Base-by-base conservation (phyloP, 83 land plant species). In the Isoetes engelmannii region DNA sequence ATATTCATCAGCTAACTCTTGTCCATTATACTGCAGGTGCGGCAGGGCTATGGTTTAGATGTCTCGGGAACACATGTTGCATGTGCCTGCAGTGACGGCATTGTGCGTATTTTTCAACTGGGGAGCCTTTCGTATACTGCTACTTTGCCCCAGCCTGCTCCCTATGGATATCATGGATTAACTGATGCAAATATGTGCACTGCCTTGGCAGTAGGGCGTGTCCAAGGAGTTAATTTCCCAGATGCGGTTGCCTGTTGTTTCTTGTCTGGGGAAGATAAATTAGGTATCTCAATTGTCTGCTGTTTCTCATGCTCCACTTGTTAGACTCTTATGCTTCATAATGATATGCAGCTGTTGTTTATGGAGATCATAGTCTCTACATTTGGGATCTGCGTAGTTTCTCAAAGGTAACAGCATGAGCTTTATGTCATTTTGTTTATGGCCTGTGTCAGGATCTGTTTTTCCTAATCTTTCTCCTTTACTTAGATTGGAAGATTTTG, bases 191-290 rank as follows among this genome's bases (percentile, higher is more conserved):
- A 69, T 50, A 62, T 64, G 45, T 60, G 69, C 68, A 57, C 69
- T 13, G 69, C 41, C 19, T 53, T 58, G 37, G 55, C 67, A 44
- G 69, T 73, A 44, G 61, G 69, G 8, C 68, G 48, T 59, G 63
- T 58, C n/a, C 70, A 61, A 55, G 77, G 59, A 41, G 59, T 74
- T 20, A 66, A 51, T 63, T 72, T 76, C 79, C 80, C 91, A 7
- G 86, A 87, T 81, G 91, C 91, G 18, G 63, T 87, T 68, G 91
- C 91, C 47, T 87, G 91, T 67, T 74, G 79, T 53, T 87, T 85
- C 70, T 70, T 74, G 75, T 62, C 68, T 68, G 56, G 67, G 74
- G 45, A 71, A 66, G 58, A 85, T 65, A 68, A 37, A 65, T 83
- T 87, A 67, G 88, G 91, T 85, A 53, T n/a, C 1, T 60, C 17